Conservation (phyloP, 2,329 filamentous ascomycete species). For the Beauveria bassiana region DNA sequence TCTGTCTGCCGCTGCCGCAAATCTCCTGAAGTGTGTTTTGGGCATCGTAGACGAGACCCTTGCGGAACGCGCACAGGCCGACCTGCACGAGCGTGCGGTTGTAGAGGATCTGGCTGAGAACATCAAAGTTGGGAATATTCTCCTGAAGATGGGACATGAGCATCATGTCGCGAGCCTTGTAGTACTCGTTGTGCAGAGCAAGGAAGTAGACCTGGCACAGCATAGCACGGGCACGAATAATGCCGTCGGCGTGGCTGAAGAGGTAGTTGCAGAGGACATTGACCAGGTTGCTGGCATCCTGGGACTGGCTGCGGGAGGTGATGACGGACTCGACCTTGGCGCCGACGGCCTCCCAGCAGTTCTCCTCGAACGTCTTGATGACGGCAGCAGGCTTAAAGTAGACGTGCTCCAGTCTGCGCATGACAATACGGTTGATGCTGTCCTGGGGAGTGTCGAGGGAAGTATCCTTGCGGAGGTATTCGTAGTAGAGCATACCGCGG, state of each 20-base stretch:
- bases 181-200: constrained; percentile 95
- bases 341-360: constrained; percentile 79
- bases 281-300: constrained; percentile 69
- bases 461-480: constrained; percentile 64
- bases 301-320: constrained; percentile 61
- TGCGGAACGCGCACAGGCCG: constrained; percentile 95
- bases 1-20: constrained; percentile 93
- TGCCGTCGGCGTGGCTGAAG: constrained; percentile 89
- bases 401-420: constrained; percentile 90
- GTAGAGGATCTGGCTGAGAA: constrained; percentile 96
- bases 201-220: constrained; percentile 98
- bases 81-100: constrained; percentile 97
- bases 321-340: constrained; percentile 65
- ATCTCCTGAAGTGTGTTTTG: constrained; percentile 98
- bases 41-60: constrained; percentile 92
- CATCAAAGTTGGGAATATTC: constrained; percentile 92
- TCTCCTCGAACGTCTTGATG: constrained; percentile 87
- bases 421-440: constrained; percentile 83
- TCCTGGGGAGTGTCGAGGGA: constrained; percentile 73
- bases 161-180: constrained; percentile 97
- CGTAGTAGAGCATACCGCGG: constrained; percentile 80
- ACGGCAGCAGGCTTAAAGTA: constrained; percentile 99
- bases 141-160: constrained; percentile 99
- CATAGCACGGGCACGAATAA: constrained; percentile 94
- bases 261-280: constrained; percentile 89